Evolutionary conservation across 1,284 basidiomycete genomes (phyloP), one percentile per base, ranked within the genome.

Genomic region (Pyrrhoderma noxium): DNA sequence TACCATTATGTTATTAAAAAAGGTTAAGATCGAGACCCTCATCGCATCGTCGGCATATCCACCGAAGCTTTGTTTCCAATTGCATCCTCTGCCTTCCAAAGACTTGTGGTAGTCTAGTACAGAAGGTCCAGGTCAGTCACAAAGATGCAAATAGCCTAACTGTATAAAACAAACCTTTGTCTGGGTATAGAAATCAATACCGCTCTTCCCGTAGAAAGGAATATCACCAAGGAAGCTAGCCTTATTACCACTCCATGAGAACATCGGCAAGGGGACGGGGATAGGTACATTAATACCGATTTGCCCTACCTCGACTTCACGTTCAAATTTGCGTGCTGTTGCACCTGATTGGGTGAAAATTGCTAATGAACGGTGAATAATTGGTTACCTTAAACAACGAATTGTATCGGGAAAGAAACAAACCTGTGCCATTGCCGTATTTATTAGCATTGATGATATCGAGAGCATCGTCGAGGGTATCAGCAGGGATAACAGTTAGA

Each of bases 301-400:
- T 69, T 98, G 93, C 39, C 95, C 95, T 47, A 92, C 85, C 57
- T 97, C 89, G 55, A 95, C 84, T 54, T 85, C 77, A 42, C 76
- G 77, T 70, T 99, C 94, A 59, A 96, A 99, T 69, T 89, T 90
- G 56, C 95, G 82, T 18, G 93, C 94, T 5, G 93, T 93, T 27
- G 94, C 89, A n/a, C 95, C 95, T 45, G 88, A 92, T 69, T 94
- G 90, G 27, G 95, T 99, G 67, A 97, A 98, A 64, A 97, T 93
- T 19, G 93, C 89, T 39, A 35, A 49, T 21, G 36, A 35, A 16
- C 38, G n/a, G 5, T 40, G n/a, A 40, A 14, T 22, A 18, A 11
- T 37, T 37, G 9, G 35, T 40, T 16, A 40, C 21, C 21, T n/a
- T 16, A 5, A n/a, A 7, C n/a, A 5, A 40, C 21, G 14, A 8